phyloP scores from a whole-genome alignment of 164 flowering plant genomes.

The Stephania cephalantha region DNA sequence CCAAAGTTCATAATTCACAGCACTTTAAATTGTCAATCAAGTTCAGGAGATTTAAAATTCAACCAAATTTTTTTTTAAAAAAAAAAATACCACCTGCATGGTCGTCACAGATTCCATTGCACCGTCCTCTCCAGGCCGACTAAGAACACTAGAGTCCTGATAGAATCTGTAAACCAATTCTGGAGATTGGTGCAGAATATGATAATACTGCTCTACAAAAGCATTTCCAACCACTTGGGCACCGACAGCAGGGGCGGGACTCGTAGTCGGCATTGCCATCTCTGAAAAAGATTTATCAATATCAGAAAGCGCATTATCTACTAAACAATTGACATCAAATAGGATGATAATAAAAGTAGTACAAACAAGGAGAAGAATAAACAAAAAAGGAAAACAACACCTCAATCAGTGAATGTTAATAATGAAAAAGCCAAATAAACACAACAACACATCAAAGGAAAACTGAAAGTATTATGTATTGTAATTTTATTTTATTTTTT shows the following conservation, averaged over 20 bases:
- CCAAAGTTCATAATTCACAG: neutral
- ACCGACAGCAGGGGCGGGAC: conserved; percentile 32
- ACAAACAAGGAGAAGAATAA: neutral
- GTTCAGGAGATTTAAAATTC: neutral
- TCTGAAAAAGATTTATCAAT: conserved; percentile 11
- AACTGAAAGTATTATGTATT: too few species aligned
- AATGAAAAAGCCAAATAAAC: neutral
- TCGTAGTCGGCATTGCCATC: conserved; percentile 46
- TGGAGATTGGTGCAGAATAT: conserved; percentile 64
- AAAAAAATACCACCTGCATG: conserved; percentile 44
- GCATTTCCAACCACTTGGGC: conserved; percentile 71
- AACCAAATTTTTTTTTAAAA: neutral
- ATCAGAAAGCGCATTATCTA: neutral
- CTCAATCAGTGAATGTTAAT: too few species aligned
- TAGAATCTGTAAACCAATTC: conserved; percentile 65
- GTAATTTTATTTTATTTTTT: too few species aligned
- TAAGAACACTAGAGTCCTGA: conserved; percentile 59
- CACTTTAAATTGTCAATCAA: neutral
- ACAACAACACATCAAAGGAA: neutral
- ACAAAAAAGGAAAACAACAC: too few species aligned
- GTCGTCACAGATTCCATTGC: conserved; percentile 57
- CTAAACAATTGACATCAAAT: neutral
- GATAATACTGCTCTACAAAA: conserved; percentile 83
- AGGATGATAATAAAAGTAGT: neutral
- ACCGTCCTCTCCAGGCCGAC: conserved; percentile 61